Percentiles rank a stretch among this genome's conserved stretches.
Conservation (phyloP, 805 yeast genomes). For the Candida mattraensis region DNA sequence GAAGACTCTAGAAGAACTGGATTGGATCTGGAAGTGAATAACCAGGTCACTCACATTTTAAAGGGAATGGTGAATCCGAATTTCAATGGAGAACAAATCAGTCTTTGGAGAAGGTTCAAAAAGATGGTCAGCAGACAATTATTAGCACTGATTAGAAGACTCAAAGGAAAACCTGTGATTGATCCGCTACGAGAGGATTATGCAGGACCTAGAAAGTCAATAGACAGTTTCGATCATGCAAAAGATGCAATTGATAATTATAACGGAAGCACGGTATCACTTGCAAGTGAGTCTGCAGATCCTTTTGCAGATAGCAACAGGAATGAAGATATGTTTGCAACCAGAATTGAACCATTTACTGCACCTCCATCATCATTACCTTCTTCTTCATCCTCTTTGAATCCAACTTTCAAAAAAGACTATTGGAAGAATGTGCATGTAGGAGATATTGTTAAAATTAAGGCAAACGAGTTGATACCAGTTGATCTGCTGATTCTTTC, state of each 20-base stretch:
- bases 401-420: slow-evolving; percentile 38
- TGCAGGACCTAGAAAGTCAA: slow-evolving; percentile 28
- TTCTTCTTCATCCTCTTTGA: slow-evolving; percentile 11
- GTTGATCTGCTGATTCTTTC: slow-evolving; percentile 70
- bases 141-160: slow-evolving; percentile 16
- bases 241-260: slow-evolving; percentile 26
- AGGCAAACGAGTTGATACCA: slow-evolving; percentile 73
- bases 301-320: slow-evolving; percentile 26
- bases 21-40: slow-evolving; percentile 72
- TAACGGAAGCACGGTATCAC: slow-evolving; percentile 18
- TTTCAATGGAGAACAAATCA: slow-evolving; percentile 60
- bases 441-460: slow-evolving; percentile 69
- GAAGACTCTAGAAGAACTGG: slow-evolving; percentile 78
- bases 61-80: slow-evolving; percentile 56
- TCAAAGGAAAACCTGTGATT: slow-evolving; percentile 23
- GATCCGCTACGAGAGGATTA: slow-evolving; percentile 27
- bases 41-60: slow-evolving; percentile 68
- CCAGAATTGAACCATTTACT: slow-evolving; percentile 30
- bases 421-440: slow-evolving; percentile 75
- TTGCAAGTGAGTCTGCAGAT: slow-evolving; percentile 18
- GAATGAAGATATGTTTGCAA: slow-evolving; percentile 8
- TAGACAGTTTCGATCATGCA: slow-evolving; percentile 36
- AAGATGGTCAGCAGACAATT: slow-evolving; percentile 37
- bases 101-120: slow-evolving; percentile 69
- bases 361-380: slow-evolving; percentile 24